Conservation (phyloP, 768 basidiomycete species). For the Boletus insuetus region DNA sequence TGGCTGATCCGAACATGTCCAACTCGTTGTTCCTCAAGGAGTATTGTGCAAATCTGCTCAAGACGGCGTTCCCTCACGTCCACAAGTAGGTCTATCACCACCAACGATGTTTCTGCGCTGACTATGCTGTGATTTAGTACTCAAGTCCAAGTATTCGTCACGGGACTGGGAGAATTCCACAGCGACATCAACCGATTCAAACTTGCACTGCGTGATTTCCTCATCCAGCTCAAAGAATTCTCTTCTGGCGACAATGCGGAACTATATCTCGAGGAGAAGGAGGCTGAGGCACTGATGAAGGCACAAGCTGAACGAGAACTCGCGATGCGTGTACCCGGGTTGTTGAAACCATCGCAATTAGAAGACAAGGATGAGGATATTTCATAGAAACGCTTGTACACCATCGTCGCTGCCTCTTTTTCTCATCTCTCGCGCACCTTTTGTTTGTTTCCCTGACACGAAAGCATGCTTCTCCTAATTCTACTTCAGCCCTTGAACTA, state of each 20-base stretch:
- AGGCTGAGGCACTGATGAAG: slow-evolving; percentile 75
- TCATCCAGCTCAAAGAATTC: slow-evolving; percentile 97
- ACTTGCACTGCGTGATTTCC: slow-evolving; percentile 91
- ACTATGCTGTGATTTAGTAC: slow-evolving; percentile 39
- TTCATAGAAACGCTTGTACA: slow-evolving; percentile 31
- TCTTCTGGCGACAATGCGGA: slow-evolving; percentile 89
- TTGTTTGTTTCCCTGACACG: slow-evolving; percentile 34
- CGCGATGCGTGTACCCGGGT: slow-evolving; percentile 94
- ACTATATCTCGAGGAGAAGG: slow-evolving; percentile 91
- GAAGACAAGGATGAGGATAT: slow-evolving; percentile 92
- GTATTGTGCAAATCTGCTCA: slow-evolving; percentile 83
- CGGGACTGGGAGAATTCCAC: slow-evolving; percentile 66
- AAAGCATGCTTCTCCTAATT: slow-evolving; percentile 19
- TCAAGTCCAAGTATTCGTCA: slow-evolving; percentile 70
- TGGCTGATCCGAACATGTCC: slow-evolving; percentile 65
- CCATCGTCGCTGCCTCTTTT: slow-evolving; percentile 27
- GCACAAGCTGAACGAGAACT: slow-evolving; percentile 82
- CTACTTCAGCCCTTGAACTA: slow-evolving; percentile 26
- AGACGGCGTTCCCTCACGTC: slow-evolving; percentile 90
- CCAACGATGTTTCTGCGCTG: slow-evolving; percentile 4
- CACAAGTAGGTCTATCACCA: slow-evolving; percentile 56
- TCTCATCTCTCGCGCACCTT: slow-evolving; percentile 10
- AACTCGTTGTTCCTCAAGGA: slow-evolving; percentile 81
- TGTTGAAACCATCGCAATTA: slow-evolving; percentile 93
- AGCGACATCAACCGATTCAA: slow-evolving; percentile 90